Percentiles rank a stretch among this genome's conserved stretches.
Conservation (phyloP, 1,284 basidiomycete genomes). For the Coniophora puteana region DNA sequence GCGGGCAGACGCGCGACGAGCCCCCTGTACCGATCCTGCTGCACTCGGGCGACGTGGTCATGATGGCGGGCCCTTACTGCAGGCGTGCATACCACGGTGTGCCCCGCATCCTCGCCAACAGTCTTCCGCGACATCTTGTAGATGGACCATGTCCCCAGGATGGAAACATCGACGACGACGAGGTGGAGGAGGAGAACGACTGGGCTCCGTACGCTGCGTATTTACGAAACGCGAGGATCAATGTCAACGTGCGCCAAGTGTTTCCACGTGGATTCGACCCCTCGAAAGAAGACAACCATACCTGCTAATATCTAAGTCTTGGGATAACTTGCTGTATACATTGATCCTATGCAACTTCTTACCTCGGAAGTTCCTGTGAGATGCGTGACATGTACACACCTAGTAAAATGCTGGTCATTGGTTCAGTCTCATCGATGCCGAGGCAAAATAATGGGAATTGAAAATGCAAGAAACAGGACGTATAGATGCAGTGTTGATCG, state of each 20-base stretch:
- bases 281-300: too few species aligned
- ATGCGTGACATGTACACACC: too few species aligned
- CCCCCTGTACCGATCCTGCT: conserved; percentile 80
- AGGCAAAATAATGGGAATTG: too few species aligned
- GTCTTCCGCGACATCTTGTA: conserved; percentile 65
- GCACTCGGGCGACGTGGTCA: conserved; percentile 84
- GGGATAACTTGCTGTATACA: too few species aligned
- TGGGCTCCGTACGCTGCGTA: conserved; percentile 65
- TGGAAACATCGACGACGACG: conserved; percentile 12
- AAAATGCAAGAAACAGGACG: too few species aligned
- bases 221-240: conserved; percentile 69
- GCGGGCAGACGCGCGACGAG: conserved; percentile 70
- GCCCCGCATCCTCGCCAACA: conserved; percentile 79
- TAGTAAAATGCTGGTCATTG: too few species aligned
- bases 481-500: too few species aligned
- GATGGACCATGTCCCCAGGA: too few species aligned
- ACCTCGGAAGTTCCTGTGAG: too few species aligned
- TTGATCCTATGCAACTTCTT: too few species aligned
- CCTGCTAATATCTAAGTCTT: too few species aligned
- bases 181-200: conserved; percentile 29
- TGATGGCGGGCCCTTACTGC: conserved; percentile 86
- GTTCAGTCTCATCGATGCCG: too few species aligned
- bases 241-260: conserved; percentile 88
- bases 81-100: conserved; percentile 89
- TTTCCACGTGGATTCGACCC: conserved; percentile 71